Percentiles rank a stretch among this genome's conserved stretches.
phyloP scores from a whole-genome alignment of 2,329 filamentous ascomycete species.

The Verticillium zaregamsianum region DNA sequence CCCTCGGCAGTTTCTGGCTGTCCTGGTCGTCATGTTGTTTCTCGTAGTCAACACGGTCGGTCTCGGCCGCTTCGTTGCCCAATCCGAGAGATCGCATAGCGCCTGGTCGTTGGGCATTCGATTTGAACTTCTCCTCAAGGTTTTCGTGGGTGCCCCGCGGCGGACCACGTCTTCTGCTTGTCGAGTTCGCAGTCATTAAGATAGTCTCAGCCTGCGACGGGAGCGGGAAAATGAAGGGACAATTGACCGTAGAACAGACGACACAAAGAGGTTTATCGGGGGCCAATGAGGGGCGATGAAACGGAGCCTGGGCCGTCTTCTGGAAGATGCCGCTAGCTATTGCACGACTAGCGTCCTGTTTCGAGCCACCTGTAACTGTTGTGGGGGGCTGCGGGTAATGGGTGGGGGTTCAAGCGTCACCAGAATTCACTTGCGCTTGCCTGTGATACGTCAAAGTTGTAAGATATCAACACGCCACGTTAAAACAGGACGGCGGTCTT shows the following conservation, averaged over 20 bases:
- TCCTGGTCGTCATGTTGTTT: not conserved
- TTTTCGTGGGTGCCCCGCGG: conserved; percentile 11
- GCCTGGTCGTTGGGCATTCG: not conserved
- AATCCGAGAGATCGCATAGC: not conserved
- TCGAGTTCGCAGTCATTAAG: conserved; percentile 40
- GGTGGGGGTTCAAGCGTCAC: not conserved
- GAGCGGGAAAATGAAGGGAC: not conserved
- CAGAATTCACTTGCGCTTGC: not conserved
- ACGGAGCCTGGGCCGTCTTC: not conserved
- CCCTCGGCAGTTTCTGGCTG: not conserved
- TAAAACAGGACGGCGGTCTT: not conserved
- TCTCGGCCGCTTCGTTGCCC: not conserved
- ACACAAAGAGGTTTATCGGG: not conserved
- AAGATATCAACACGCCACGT: not conserved
- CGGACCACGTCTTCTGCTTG: conserved; percentile 32
- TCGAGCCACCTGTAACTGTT: not conserved
- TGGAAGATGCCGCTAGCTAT: not conserved
- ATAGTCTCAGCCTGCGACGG: not conserved
- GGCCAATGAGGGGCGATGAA: not conserved
- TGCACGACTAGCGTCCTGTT: not conserved
- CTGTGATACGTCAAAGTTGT: too few species aligned
- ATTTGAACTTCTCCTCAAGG: not conserved
- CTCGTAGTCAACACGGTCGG: not conserved
- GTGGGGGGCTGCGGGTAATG: not conserved
- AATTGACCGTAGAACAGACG: not conserved